Evolutionary conservation across 768 basidiomycete genomes (phyloP).

Genomic region (Panellus pusillus): DNA sequence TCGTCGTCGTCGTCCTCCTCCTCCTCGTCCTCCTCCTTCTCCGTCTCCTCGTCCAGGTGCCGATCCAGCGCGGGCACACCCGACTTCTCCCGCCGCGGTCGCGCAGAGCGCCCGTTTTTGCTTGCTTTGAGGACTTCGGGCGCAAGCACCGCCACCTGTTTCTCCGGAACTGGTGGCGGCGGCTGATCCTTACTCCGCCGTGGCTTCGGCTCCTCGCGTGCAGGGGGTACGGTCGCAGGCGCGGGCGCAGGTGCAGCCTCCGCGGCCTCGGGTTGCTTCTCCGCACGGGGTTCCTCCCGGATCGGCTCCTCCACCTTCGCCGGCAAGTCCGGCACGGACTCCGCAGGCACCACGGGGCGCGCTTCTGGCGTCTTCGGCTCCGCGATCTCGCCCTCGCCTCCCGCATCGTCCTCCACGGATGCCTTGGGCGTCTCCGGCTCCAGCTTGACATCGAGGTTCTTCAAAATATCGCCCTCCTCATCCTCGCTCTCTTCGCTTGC

Average conservation of each 20-base stretch:
- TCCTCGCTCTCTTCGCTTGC: slow-evolving; percentile 23
- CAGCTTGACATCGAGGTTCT: slow-evolving; percentile 36
- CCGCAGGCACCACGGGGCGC: slow-evolving; percentile 37
- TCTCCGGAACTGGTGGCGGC: slow-evolving; percentile 30
- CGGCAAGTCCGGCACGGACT: slow-evolving; percentile 23
- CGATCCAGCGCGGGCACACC: slow-evolving; percentile 80
- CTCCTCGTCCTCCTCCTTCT: slow-evolving; percentile 44
- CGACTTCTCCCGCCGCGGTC: slow-evolving; percentile 74
- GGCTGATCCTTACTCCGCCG: slow-evolving; percentile 34
- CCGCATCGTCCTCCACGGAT: slow-evolving; percentile 35
- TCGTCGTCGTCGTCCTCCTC: slow-evolving; percentile 76
- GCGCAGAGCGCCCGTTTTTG: slow-evolving; percentile 28
- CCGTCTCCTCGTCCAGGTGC: slow-evolving; percentile 59
- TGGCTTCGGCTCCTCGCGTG: slow-evolving; percentile 23
- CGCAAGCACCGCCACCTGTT: slow-evolving; percentile 20
- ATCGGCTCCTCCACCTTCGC: slow-evolving; percentile 22
- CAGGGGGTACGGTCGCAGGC: not conserved
- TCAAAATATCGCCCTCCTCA: slow-evolving; percentile 29
- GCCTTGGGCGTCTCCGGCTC: slow-evolving; percentile 70
- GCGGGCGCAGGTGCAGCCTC: slow-evolving; percentile 7
- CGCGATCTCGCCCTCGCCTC: slow-evolving; percentile 39
- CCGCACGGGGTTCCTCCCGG: slow-evolving; percentile 23
- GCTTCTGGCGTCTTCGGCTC: slow-evolving; percentile 83
- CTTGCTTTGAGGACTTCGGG: slow-evolving; percentile 25
- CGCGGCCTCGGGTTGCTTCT: slow-evolving; percentile 3